Evolutionary conservation across 371 early-diverging fungal species (phyloP).

Genomic region (Mucor racemosus): DNA sequence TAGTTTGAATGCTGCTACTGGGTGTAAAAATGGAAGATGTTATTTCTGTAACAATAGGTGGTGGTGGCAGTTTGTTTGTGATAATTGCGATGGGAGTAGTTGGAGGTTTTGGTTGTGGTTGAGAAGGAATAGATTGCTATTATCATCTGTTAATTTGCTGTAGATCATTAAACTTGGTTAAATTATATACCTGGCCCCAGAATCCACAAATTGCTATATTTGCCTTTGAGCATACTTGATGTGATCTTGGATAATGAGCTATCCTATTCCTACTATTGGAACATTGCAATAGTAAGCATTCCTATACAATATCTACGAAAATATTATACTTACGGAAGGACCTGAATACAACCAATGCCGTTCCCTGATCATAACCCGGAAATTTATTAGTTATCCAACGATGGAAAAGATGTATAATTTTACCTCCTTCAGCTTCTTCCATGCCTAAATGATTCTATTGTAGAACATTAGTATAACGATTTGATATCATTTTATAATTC

Average conservation of each 20-base stretch:
- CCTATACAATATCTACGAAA: neutral
- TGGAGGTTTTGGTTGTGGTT: neutral
- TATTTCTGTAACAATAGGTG: no score
- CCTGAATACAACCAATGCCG: slow-evolving; percentile 30
- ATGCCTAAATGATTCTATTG: slow-evolving; percentile 31
- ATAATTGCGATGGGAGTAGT: neutral
- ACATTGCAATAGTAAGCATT: neutral
- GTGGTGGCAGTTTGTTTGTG: neutral
- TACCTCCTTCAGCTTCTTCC: slow-evolving; percentile 23
- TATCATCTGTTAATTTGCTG: neutral
- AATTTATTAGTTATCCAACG: neutral
- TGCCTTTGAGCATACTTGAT: slow-evolving; percentile 20
- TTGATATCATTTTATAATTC: neutral
- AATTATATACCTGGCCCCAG: slow-evolving; percentile 24
- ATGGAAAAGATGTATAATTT: neutral
- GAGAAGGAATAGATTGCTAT: slow-evolving; percentile 16
- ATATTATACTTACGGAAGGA: slow-evolving; percentile 13
- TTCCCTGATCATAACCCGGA: slow-evolving; percentile 12
- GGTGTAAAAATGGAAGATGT: no score
- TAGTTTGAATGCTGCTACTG: no score
- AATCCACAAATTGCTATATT: slow-evolving; percentile 28
- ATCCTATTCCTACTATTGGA: slow-evolving; percentile 3
- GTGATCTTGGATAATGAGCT: slow-evolving; percentile 15
- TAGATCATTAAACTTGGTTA: neutral
- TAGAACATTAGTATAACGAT: neutral